phyloP scores from a whole-genome alignment of 2,329 filamentous ascomycete genomes.

The Xylariaceae sp. region DNA sequence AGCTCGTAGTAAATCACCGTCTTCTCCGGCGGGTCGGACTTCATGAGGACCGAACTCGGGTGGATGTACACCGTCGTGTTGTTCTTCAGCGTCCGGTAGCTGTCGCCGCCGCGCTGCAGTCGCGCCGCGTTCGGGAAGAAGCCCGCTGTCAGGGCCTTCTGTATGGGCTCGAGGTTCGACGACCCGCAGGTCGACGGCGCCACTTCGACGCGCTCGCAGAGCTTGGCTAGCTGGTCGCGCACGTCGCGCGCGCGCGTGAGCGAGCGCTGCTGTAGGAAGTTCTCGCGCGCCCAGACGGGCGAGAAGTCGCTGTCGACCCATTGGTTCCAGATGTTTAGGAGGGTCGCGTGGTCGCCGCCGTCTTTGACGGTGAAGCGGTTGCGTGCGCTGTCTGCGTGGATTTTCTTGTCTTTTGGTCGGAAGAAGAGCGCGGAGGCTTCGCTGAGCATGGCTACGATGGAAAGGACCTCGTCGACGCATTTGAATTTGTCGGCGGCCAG shows the following conservation, averaged over 20 bases:
- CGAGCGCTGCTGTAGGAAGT: constrained; percentile 88
- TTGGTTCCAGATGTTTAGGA: constrained; percentile 91
- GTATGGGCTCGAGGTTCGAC: constrained; percentile 69
- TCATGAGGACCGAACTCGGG: constrained; percentile 75
- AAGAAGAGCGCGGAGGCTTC: constrained; percentile 89
- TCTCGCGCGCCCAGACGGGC: constrained; percentile 82
- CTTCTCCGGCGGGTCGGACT: constrained; percentile 67
- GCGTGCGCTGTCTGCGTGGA: constrained; percentile 87
- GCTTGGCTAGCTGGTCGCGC: constrained; percentile 81
- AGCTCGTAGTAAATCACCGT: constrained; percentile 86
- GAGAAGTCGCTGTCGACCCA: constrained; percentile 92
- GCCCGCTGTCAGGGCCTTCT: constrained; percentile 81
- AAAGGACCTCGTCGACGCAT: constrained; percentile 90
- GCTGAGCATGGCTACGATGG: constrained; percentile 88
- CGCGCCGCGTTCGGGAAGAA: constrained; percentile 93
- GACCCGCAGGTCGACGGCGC: constrained; percentile 62
- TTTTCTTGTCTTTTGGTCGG: constrained; percentile 93
- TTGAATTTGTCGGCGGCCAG: constrained; percentile 83
- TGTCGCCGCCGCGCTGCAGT: constrained; percentile 75
- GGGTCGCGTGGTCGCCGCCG: constrained; percentile 81
- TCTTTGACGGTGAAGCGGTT: constrained; percentile 85
- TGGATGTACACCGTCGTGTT: constrained; percentile 88
- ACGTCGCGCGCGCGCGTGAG: constrained; percentile 86
- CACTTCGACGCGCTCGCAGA: constrained; percentile 92
- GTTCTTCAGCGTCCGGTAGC: constrained; percentile 88